phyloP scores from a whole-genome alignment of 306 rosid genomes.

The Rubus idaeus region DNA sequence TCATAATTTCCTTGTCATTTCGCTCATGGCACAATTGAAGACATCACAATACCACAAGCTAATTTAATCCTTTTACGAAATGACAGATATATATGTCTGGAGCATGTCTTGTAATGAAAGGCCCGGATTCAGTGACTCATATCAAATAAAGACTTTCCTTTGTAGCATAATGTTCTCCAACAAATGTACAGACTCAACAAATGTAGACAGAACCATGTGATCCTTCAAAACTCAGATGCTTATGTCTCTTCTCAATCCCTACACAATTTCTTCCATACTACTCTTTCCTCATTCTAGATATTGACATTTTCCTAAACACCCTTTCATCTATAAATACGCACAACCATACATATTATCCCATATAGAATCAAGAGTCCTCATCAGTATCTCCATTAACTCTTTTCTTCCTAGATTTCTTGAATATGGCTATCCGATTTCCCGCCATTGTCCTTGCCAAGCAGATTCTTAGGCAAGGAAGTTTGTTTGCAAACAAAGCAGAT shows the following conservation, averaged over 20 bases:
- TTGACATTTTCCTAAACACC: not conserved
- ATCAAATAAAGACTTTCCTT: too few relatives aligned
- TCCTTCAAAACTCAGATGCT: not conserved
- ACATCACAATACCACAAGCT: too few relatives aligned
- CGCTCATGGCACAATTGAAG: too few relatives aligned
- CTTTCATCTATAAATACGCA: not conserved
- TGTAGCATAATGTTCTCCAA: too few relatives aligned
- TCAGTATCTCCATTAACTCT: too few relatives aligned
- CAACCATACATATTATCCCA: not conserved
- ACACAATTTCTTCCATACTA: not conserved
- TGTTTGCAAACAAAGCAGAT: too few relatives aligned
- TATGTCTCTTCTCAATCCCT: not conserved
- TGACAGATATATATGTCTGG: too few relatives aligned
- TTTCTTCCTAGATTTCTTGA: not conserved
- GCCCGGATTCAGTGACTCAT: too few relatives aligned
- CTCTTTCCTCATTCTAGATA: not conserved
- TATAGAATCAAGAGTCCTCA: not conserved
- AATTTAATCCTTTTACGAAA: too few relatives aligned
- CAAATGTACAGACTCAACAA: too few relatives aligned
- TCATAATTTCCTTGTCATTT: too few relatives aligned
- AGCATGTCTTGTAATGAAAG: too few relatives aligned
- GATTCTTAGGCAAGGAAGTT: slow-evolving; percentile 12
- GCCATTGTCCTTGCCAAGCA: slow-evolving; percentile 16
- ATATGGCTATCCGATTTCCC: slow-evolving; percentile 30
- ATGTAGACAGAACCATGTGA: not conserved